Evolutionary conservation across 192 early-diverging fungal species (phyloP), one percentile per base, ranked within the genome.

Genomic region (Gaertneriomyces semiglobifer): DNA sequence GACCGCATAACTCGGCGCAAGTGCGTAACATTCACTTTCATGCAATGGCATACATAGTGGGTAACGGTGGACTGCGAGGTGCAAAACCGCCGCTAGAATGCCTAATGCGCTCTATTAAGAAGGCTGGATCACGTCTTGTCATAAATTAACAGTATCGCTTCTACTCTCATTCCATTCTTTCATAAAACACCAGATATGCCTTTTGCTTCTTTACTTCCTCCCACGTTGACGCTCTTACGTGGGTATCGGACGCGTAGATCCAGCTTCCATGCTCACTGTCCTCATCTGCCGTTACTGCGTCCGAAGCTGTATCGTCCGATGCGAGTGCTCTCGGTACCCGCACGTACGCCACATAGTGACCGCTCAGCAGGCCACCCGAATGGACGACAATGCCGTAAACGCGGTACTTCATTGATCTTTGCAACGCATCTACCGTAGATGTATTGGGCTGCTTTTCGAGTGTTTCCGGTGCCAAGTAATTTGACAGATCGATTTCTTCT

Each of bases 171-270:
- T 64, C 40, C 42, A 43, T 47, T 14, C 69, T 59, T 52, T 81
- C 75, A 61, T 81, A 81, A 66, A 81, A 76, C 50, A 81, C 50
- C 25, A 81, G 39, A 53, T 81, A 81, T 12, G 80, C 77, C 58
- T 80, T 73, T 10, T n/a, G 38, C 25, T 55, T 53, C 45, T 41
- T 20, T 9, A 81, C 80, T 59, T 74, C 74, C 46, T 77, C 77
- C 65, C 65, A 69, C 11, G 64, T 62, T 7, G 53, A 38, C 0
- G 60, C 16, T 12, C 70, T 19, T 7, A 79, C 77, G 42, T 44
- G 12, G 4, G 62, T 61, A 56, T 81, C 80, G 53, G 61, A 66
- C 40, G 39, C 62, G 63, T 77, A 77, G n/a, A 58, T 43, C 80
- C 80, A 81, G 10, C 45, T 45, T 4, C 33, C 55, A 33, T 65